phyloP scores from a whole-genome alignment of 371 early-diverging fungal genomes.

The Mucor piriformis region DNA sequence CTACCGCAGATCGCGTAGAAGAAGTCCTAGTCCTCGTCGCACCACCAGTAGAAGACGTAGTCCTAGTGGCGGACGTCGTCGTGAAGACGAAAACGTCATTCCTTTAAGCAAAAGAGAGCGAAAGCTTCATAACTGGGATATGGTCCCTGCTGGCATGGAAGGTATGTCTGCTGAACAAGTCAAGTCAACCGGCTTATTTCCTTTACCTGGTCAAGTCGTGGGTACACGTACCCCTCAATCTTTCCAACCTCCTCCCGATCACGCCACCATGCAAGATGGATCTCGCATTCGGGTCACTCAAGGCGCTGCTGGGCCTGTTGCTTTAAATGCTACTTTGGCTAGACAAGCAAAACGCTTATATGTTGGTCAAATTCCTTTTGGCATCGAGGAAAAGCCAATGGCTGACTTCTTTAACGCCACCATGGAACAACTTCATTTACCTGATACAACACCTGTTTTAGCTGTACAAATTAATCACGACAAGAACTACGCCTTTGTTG shows the following conservation, averaged over 20 bases:
- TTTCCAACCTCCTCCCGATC: constrained; percentile 48
- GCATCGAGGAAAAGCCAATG: constrained; percentile 75
- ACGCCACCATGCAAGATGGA: constrained; percentile 34
- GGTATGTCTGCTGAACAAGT: constrained; percentile 86
- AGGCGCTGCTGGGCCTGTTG: constrained; percentile 51
- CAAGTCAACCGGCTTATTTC: constrained; percentile 91
- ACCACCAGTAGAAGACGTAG: constrained; percentile 49
- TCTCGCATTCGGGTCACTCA: constrained; percentile 40
- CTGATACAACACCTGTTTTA: constrained; percentile 68
- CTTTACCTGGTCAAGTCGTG: constrained; percentile 86
- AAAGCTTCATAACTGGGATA: constrained; percentile 92
- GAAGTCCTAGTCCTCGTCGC: constrained; percentile 46
- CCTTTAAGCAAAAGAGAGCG: constrained; percentile 82
- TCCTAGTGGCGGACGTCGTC: constrained; percentile 38
- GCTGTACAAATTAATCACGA: constrained; percentile 89
- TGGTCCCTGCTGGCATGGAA: constrained; percentile 92
- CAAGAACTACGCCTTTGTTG: constrained; percentile 94
- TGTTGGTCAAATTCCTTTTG: constrained; percentile 90
- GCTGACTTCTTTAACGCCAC: constrained; percentile 87
- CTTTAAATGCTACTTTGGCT: constrained; percentile 37
- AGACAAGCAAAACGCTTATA: constrained; percentile 88
- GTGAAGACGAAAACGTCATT: constrained; percentile 57
- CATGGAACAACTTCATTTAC: constrained; percentile 72
- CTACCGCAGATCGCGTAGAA: constrained; percentile 35
- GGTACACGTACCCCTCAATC: constrained; percentile 64